Conservation (phyloP, 2,329 filamentous ascomycete genomes). For the Colletotrichum chrysophilum region DNA sequence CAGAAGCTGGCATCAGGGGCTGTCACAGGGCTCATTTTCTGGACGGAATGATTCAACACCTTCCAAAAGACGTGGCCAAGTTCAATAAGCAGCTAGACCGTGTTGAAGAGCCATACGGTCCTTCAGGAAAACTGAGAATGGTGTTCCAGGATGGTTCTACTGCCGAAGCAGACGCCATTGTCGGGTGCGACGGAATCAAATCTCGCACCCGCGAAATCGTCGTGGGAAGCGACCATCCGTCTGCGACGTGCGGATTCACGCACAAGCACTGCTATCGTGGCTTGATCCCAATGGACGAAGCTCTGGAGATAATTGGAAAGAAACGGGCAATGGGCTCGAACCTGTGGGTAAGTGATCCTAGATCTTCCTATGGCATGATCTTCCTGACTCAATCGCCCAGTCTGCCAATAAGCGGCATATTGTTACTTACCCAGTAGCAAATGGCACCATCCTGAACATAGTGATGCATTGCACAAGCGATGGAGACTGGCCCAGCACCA, state of each 20-base stretch:
- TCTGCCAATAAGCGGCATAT: slow-evolving; percentile 57
- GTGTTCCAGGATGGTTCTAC: slow-evolving; percentile 43
- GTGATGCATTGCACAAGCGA: slow-evolving; percentile 45
- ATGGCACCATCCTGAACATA: slow-evolving; percentile 60
- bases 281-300: slow-evolving; percentile 52
- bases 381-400: slow-evolving; percentile 8
- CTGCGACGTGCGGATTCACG: slow-evolving; percentile 47
- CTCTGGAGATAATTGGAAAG: slow-evolving; percentile 51
- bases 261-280: slow-evolving; percentile 64
- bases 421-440: slow-evolving; percentile 63
- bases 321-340: slow-evolving; percentile 35
- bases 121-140: slow-evolving; percentile 26
- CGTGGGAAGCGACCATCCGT: slow-evolving; percentile 46
- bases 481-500: slow-evolving; percentile 31
- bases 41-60: slow-evolving; percentile 38
- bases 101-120: slow-evolving; percentile 27
- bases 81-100: slow-evolving; percentile 33
- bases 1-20: neutral
- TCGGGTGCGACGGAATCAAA: slow-evolving; percentile 68
- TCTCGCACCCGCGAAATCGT: slow-evolving; percentile 50
- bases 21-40: slow-evolving; percentile 26
- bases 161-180: slow-evolving; percentile 43
- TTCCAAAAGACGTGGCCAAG: slow-evolving; percentile 31
- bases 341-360: slow-evolving; percentile 60
- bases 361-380: neutral